Percentiles rank a stretch among this genome's conserved stretches.
Evolutionary conservation across 1,284 basidiomycete genomes (phyloP).

Genomic region (Blastosporella zonata): DNA sequence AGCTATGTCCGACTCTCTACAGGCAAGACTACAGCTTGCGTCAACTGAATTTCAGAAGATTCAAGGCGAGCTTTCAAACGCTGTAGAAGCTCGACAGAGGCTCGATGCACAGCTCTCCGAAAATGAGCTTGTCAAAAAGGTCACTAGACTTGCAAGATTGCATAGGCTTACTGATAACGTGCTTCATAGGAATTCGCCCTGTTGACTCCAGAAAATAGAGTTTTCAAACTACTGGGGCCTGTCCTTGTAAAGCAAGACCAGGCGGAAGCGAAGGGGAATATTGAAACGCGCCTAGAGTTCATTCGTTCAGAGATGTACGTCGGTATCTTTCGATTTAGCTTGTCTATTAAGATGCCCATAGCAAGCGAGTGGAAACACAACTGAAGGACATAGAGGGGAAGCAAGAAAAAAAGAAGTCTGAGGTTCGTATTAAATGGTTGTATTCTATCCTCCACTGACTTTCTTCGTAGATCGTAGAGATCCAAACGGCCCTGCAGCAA

Average conservation of each 20-base stretch:
- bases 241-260: constrained; percentile 91
- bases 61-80: constrained; percentile 67
- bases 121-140: constrained; percentile 92
- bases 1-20: constrained; percentile 40
- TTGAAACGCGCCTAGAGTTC: constrained; percentile 90
- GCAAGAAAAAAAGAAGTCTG: constrained; percentile 74
- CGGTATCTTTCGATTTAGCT: not conserved
- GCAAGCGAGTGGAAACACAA: constrained; percentile 78
- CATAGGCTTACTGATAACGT: constrained; percentile 3
- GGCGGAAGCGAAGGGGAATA: constrained; percentile 84
- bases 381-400: constrained; percentile 74
- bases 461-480: constrained; percentile 53
- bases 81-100: constrained; percentile 78
- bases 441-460: constrained; percentile 8
- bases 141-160: constrained; percentile 23
- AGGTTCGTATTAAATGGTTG: constrained; percentile 49
- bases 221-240: constrained; percentile 93
- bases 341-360: constrained; percentile 29
- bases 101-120: constrained; percentile 89
- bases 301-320: constrained; percentile 88
- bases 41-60: constrained; percentile 79
- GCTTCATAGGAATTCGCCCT: constrained; percentile 76
- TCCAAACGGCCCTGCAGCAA: constrained; percentile 58
- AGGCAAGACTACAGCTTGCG: constrained; percentile 58
- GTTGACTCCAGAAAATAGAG: constrained; percentile 73